Percentiles rank a stretch among this genome's conserved stretches.
phyloP scores from a whole-genome alignment of 495 filamentous ascomycete genomes.

The Podospora anserina region DNA sequence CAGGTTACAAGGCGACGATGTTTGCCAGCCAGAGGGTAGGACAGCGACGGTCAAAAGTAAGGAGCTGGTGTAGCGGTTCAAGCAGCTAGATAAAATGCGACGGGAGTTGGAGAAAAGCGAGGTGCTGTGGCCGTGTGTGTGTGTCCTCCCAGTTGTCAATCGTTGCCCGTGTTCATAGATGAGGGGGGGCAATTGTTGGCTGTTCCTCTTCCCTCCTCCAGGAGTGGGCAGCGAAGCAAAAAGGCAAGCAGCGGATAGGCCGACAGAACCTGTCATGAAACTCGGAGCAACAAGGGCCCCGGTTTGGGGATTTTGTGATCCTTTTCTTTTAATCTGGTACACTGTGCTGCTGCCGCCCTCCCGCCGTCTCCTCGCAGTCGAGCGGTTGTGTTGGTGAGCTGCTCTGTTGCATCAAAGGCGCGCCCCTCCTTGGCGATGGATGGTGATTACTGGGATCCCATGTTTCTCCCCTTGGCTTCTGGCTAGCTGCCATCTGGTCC shows the following conservation, averaged over 20 bases:
- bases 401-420: constrained; percentile 2
- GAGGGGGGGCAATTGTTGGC: constrained; percentile 9
- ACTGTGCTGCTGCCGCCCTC: background rate
- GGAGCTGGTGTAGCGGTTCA: background rate
- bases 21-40: background rate
- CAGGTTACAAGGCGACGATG: background rate
- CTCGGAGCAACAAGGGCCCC: background rate
- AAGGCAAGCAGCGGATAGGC: background rate
- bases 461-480: background rate
- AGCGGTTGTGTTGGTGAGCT: background rate
- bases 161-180: background rate
- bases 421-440: background rate
- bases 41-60: background rate
- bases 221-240: background rate
- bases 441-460: constrained; percentile 1
- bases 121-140: background rate
- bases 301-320: background rate
- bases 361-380: background rate
- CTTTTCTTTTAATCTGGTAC: too few relatives aligned
- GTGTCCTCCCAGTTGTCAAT: background rate
- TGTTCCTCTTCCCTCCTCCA: background rate
- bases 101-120: background rate
- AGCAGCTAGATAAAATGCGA: background rate
- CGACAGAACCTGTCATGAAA: background rate
- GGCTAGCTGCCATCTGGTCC: background rate